Evolutionary conservation across 352 stramenopile genomes (phyloP), one percentile per base, ranked within the genome.

Genomic region (Phytophthora hybrid): DNA sequence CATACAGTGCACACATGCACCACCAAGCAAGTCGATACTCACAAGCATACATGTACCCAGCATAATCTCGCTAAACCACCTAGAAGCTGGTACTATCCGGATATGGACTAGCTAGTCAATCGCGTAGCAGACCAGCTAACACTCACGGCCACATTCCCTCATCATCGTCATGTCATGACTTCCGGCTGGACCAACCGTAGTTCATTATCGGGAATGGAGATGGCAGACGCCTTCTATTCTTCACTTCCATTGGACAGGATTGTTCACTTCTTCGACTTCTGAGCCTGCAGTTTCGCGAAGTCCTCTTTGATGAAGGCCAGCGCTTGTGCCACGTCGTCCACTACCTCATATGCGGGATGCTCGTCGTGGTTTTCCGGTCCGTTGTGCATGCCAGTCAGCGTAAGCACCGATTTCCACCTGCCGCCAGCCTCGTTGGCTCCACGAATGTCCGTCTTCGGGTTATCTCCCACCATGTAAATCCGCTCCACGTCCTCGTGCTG

Each of bases 391-490:
- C 90, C 90, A 31, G 90, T 94, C 47, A 93, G 81, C 47, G 88
- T 95, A 9, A 96, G 74, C 26, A 96, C 79, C n/a, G 88, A 94
- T 69, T 92, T 93, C 90, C 90, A 96, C 31, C 88, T 85, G 1
- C 85, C 84, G 41, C 87, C 88, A 16, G 85, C 85, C 26, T 81
- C 73, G 37, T 95, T 95, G 18, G 90, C 90, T 8, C 90, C 90
- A 55, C 90, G 84, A 77, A 96, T 93, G 56, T 96, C 90, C 14
- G 90, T 95, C 66, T 74, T 77, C 1, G 90, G 88, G 73, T 96
- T 96, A 76, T 96, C 90, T 53, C 90, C 90, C 26, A 96, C 80
- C 90, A 96, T 96, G 79, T 96, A 96, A 64, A 96, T 89, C 44
- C 81, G 76, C 55, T 92, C 74, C 5, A 95, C 84, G 44, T 88